Percentiles rank a stretch among this genome's conserved stretches.
Conservation (phyloP, 2,329 filamentous ascomycete genomes). For the Ceratocystiopsis sp. region DNA sequence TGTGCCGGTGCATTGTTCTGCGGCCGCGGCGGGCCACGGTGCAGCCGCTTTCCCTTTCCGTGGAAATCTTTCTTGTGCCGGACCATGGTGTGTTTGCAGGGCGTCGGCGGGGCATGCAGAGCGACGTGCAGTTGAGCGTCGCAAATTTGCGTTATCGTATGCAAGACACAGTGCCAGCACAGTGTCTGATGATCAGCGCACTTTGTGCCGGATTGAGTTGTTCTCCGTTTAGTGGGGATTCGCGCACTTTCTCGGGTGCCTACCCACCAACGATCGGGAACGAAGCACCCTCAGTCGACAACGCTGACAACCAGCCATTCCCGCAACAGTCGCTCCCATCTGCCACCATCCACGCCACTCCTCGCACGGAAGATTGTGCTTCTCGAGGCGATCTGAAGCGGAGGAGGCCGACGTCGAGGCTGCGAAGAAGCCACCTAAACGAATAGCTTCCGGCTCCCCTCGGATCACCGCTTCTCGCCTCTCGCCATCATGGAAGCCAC, state of each 20-base stretch:
- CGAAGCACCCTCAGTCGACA: neutral
- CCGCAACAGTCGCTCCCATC: no score
- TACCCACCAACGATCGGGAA: no score
- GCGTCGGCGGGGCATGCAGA: no score
- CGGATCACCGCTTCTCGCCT: neutral
- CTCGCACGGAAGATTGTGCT: no score
- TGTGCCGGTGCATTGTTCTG: conserved; percentile 20
- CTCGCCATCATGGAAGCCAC: conserved; percentile 62
- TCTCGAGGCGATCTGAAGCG: neutral
- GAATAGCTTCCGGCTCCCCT: neutral
- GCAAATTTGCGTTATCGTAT: neutral
- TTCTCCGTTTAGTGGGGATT: no score
- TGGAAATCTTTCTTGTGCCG: conserved; percentile 87
- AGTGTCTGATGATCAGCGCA: neutral
- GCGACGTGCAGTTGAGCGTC: no score
- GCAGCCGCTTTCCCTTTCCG: conserved; percentile 55
- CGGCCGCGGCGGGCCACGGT: conserved; percentile 38
- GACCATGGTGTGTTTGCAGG: conserved; percentile 36
- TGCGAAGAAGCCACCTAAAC: neutral
- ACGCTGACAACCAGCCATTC: neutral
- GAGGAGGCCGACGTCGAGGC: neutral
- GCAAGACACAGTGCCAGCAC: neutral
- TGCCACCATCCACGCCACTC: no score
- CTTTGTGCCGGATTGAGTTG: neutral
- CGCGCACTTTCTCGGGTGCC: no score